A percentile compares a stretch with the other conserved stretches of the same genome.
Conservation (phyloP, 169 alveolate genomes). For the Plasmodium coatneyi region DNA sequence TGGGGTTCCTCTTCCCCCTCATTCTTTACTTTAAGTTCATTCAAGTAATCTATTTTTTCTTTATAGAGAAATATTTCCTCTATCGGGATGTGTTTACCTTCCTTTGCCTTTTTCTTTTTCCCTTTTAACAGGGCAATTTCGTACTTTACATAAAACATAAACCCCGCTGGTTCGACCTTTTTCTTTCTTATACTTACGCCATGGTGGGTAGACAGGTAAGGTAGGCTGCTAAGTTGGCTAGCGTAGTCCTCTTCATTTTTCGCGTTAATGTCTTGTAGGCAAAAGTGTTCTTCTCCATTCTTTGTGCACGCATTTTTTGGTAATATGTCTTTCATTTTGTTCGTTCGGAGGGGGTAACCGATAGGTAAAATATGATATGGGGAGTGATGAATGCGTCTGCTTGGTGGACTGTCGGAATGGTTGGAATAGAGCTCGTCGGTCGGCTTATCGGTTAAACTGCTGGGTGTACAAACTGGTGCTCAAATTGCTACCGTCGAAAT, state of each 20-base stretch:
- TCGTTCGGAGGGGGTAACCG: neutral
- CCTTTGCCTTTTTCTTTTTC: conserved; percentile 10
- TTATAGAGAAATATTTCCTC: conserved; percentile 69
- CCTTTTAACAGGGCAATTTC: conserved; percentile 63
- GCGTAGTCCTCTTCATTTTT: conserved; percentile 15
- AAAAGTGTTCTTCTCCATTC: conserved; percentile 3
- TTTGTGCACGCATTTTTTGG: conserved; percentile 2
- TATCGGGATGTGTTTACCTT: neutral
- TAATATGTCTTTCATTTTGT: conserved; percentile 21
- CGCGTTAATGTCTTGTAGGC: conserved; percentile 34
- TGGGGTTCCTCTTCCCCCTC: neutral
- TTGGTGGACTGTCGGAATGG: neutral
- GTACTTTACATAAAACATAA: conserved; percentile 78
- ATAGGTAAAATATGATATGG: neutral
- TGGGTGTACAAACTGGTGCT: neutral
- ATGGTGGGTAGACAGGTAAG: neutral
- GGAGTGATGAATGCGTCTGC: neutral
- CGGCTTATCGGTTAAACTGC: neutral
- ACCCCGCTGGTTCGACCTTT: conserved; percentile 83
- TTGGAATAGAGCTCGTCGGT: neutral
- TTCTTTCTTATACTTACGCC: conserved; percentile 40
- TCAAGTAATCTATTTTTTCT: conserved; percentile 48
- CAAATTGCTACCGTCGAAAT: neutral
- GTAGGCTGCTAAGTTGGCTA: neutral
- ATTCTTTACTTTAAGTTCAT: conserved; percentile 10